Base-by-base conservation (phyloP, 148 eudicot species). In the Chenopodium berlandieri region DNA sequence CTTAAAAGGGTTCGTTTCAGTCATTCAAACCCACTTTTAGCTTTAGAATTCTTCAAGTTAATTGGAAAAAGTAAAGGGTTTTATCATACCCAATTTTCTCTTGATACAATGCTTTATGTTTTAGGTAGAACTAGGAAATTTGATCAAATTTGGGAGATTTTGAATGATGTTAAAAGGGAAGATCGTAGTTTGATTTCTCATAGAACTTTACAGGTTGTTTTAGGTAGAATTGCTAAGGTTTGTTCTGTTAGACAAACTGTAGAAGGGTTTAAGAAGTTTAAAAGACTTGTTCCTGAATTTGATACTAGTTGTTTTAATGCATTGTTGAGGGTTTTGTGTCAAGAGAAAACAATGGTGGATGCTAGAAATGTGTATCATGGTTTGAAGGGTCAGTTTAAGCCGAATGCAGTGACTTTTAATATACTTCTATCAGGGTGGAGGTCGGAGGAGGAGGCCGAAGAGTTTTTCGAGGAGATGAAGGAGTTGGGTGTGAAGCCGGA, bases 361-460 rank as follows among this genome's bases (percentile, higher is more conserved):
- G 98, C 94, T 37, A 85, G 97, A 77, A 91, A 90, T 83, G 93
- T 95, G 62, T 95, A 93, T 78, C 97, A 95, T 66, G 72, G 76
- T 54, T 78, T 91, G 84, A 95, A 94, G 86, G 86, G 76, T 2
- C 85, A 84, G 46, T 93, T 91, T 79, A 70, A 75, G 64, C 97
- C 96, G 1, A 90, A 93, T 93, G 85, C 90, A 82, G 87, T 78
- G 68, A 91, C 97, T 74, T 91, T 93, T 75, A 93, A 95, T 81
- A 90, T 91, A 20, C 83, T 95, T 81, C 84, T 95, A 71, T 90
- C 97, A 3, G 95, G 98, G 30, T 95, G 97, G 98, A 93, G 90
- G 87, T 88, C 94, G 2, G 62, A 87, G 12, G 94, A 91, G 77
- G 98, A 95, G 4, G 95, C 94, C 1, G 94, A 95, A 80, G 89